Base-by-base conservation (phyloP, 257 asterid genomes). In the Gentiana straminea region DNA sequence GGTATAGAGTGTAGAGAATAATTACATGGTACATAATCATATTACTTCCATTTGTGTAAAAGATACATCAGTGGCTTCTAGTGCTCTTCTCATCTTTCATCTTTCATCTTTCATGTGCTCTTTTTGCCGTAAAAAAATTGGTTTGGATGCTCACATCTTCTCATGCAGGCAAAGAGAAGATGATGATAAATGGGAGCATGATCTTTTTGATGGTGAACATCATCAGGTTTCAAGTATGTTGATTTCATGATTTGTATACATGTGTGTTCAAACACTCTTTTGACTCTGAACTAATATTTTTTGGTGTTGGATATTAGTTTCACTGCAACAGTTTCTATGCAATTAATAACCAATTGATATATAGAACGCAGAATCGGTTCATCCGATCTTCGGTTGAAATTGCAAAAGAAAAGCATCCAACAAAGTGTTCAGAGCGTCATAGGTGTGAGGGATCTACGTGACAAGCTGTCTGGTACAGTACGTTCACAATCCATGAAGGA, bases 361-460 rank as follows among this genome's bases (percentile, higher is more conserved):
- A 54, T 60, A 89, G 97, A 65, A 75, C 77, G 78, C 68, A 82
- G 70, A 74, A 75, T 83, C 53, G 94, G 95, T 60, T 58, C 51
- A 33, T 70, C 58, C 70, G 99, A 92, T 80, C 99, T 92, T 77
- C 99, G 99, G 49, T 57, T 80, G 70, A 92, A 92, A 77, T 97
- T 92, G 57, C 99, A 92, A 70, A 75, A 81, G 77, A 92, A 81
- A 77, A 86, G 70, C 67, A 59, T 51, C 46, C 83, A 78, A 54
- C 94, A 75, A 68, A 73, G 77, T 50, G 36, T 74, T 59, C 93
- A 62, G 66, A 71, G 71, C 65, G 79, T 59, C 53, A 77, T 69
- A 62, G 90, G 90, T 63, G 65, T 67, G 38, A 80, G 94, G 79
- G 99, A 92, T 79, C 70, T 92, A 36, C 97, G 97, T 34, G 99